Evolutionary conservation across 106 monocot species (phyloP).

Genomic region (Dioscorea zingiberensis): DNA sequence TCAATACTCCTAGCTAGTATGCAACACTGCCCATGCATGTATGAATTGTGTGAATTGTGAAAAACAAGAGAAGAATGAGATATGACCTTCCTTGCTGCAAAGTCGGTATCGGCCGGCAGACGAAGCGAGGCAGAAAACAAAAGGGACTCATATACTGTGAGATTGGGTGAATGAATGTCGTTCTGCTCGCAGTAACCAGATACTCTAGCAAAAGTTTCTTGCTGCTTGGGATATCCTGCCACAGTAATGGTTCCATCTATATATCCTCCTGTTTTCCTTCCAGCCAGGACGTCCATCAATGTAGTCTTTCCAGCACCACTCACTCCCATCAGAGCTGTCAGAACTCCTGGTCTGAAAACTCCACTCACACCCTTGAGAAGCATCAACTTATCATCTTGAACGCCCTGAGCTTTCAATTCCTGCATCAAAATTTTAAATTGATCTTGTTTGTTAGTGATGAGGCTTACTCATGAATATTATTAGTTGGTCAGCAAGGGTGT

Average conservation of each 20-base stretch:
- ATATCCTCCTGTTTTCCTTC: constrained; percentile 23
- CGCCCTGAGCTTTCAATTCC: constrained; percentile 25
- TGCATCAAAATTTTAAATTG: background rate
- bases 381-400: constrained; percentile 13
- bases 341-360: constrained; percentile 27
- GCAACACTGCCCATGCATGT: background rate
- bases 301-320: constrained; percentile 38
- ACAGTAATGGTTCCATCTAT: constrained; percentile 29
- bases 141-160: constrained; percentile 34
- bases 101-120: constrained; percentile 10
- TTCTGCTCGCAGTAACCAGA: constrained; percentile 37
- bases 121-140: constrained; percentile 34
- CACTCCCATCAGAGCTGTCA: constrained; percentile 33
- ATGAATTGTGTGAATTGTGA: no score
- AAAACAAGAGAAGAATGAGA: background rate
- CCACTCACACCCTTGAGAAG: constrained; percentile 34
- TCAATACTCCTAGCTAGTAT: background rate
- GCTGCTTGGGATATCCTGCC: constrained; percentile 30
- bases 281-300: constrained; percentile 14
- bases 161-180: constrained; percentile 35
- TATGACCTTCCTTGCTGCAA: constrained; percentile 6
- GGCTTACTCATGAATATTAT: background rate
- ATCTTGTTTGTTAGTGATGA: background rate
- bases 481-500: background rate
- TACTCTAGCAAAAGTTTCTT: constrained; percentile 37